phyloP scores from a whole-genome alignment of 2,329 filamentous ascomycete genomes.

The Aspergillus vadensis region DNA sequence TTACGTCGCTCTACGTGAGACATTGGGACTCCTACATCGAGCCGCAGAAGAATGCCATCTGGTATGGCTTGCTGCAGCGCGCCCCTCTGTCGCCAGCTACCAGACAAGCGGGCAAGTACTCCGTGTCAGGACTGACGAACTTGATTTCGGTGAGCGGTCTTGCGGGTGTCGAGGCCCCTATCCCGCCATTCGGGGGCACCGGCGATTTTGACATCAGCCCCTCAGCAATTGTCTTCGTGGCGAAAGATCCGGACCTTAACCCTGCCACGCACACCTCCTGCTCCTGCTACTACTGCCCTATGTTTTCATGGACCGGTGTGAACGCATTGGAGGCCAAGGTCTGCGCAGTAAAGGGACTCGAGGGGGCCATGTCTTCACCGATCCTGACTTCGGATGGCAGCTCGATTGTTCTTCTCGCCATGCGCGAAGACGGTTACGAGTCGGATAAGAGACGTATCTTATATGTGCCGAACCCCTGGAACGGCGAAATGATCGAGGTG shows the following conservation, averaged over 20 bases:
- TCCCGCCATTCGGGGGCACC: constrained; percentile 51
- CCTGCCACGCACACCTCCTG: constrained; percentile 51
- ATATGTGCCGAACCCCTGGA: constrained; percentile 46
- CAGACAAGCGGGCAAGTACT: constrained; percentile 41
- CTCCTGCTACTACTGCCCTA: constrained; percentile 48
- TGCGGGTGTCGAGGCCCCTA: constrained; percentile 48
- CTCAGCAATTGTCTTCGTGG: constrained; percentile 49
- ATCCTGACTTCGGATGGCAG: constrained; percentile 48
- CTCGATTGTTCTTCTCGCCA: constrained; percentile 47
- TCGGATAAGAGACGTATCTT: constrained; percentile 51
- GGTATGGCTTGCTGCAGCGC: constrained; percentile 50
- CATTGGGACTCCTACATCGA: constrained; percentile 57
- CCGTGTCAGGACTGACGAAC: constrained; percentile 48
- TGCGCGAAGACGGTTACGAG: constrained; percentile 50
- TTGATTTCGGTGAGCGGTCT: constrained; percentile 43
- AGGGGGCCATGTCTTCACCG: constrained; percentile 49
- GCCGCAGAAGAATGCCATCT: constrained; percentile 53
- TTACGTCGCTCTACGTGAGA: constrained; percentile 55
- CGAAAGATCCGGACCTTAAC: constrained; percentile 49
- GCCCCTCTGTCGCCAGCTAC: constrained; percentile 40
- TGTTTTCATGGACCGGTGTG: constrained; percentile 46
- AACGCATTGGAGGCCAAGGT: constrained; percentile 34
- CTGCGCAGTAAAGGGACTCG: constrained; percentile 36
- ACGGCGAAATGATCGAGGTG: constrained; percentile 41
- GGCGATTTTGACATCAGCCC: constrained; percentile 51